These are phyloP conservation scores for Gaeumannomyces sp. DNA, from an alignment of 2,329 filamentous ascomycete species.

Conservation along the genomic window DNA sequence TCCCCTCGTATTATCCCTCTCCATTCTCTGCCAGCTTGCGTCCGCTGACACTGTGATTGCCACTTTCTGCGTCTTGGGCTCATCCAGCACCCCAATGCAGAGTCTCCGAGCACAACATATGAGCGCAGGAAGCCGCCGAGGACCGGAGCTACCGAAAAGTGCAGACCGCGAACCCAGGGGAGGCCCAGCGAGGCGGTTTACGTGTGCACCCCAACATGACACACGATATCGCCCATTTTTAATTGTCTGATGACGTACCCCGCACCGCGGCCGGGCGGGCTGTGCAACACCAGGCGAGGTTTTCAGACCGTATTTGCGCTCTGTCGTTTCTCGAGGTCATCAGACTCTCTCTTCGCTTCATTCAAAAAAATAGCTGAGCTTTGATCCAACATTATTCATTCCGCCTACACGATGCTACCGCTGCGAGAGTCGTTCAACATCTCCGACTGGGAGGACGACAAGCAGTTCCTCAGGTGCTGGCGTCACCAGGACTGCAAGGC, in stretches of 20 bases:
- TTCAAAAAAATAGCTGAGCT: not conserved
- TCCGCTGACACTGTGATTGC: no score
- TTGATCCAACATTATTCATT: not conserved
- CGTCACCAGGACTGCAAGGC: constrained; percentile 38
- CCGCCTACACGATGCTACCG: not conserved
- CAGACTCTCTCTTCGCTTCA: not conserved
- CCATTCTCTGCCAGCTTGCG: no score
- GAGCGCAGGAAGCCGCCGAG: no score
- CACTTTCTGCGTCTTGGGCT: no score
- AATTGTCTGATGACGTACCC: not conserved
- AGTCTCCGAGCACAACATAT: not conserved
- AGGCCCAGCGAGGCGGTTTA: not conserved
- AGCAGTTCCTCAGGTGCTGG: constrained; percentile 46
- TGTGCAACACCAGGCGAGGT: not conserved
- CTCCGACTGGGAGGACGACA: constrained; percentile 19
- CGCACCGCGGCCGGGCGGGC: not conserved
- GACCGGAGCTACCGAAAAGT: not conserved
- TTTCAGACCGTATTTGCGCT: no score
- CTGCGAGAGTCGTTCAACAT: not conserved
- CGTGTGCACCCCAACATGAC: not conserved
- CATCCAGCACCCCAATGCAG: no score
- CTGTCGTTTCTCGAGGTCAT: not conserved
- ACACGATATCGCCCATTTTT: not conserved
- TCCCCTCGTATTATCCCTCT: no score
- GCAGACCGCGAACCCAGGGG: no score